A percentile compares a stretch with the other conserved stretches of the same genome.
Evolutionary conservation across 2,329 filamentous ascomycete genomes (phyloP).

Genomic region (Xylariaceae sp.): DNA sequence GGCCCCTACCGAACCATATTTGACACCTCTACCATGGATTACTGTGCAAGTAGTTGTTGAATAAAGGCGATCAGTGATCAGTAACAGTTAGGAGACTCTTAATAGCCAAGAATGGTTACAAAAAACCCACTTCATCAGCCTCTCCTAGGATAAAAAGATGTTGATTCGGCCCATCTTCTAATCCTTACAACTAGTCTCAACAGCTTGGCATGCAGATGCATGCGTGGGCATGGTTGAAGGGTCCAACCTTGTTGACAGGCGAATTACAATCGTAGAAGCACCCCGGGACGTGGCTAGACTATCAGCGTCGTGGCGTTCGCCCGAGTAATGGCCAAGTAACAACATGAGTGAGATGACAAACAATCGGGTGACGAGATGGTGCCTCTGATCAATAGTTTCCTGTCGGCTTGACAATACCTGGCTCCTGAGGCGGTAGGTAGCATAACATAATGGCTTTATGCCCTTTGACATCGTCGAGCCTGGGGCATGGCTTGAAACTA

Average conservation of each 20-base stretch:
- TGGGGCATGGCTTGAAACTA: too few relatives aligned
- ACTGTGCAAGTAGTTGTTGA: too few relatives aligned
- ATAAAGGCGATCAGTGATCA: not conserved
- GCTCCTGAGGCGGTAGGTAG: constrained; percentile 2
- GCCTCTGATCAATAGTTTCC: not conserved
- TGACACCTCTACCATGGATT: too few relatives aligned
- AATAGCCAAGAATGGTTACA: not conserved
- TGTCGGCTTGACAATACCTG: constrained; percentile 13
- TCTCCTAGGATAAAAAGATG: not conserved
- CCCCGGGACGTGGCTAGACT: constrained; percentile 6
- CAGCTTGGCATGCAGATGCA: constrained; percentile 10
- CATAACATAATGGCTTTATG: not conserved
- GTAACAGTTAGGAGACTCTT: constrained; percentile 10
- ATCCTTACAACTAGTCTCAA: not conserved
- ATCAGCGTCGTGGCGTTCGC: constrained; percentile 3
- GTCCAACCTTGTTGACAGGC: constrained; percentile 2
- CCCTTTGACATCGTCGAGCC: not conserved
- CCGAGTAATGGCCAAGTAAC: too few relatives aligned
- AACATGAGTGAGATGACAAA: not conserved
- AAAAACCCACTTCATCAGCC: not conserved
- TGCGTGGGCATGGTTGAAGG: constrained; percentile 1
- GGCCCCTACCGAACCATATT: constrained; percentile 22
- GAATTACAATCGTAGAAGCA: constrained; percentile 1
- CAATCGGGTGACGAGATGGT: constrained; percentile 6
- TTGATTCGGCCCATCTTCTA: not conserved